Conservation (phyloP, 768 basidiomycete genomes). For the Rhizopogon vulgaris region DNA sequence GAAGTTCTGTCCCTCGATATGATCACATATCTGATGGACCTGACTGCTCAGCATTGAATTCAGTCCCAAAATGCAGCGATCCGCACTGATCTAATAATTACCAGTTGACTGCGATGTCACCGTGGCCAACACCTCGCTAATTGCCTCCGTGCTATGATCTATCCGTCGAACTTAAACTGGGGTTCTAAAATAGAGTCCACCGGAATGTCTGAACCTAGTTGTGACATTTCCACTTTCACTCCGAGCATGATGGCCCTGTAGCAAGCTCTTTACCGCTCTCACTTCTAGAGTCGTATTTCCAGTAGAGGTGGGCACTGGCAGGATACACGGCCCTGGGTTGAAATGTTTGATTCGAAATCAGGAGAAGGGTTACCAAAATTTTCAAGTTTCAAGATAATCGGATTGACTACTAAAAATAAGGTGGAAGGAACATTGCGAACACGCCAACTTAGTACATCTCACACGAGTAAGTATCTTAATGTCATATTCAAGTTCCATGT, state of each 20-base stretch:
- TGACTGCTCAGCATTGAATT: neutral
- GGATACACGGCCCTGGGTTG: no score
- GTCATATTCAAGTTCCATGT: neutral
- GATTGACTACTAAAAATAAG: no score
- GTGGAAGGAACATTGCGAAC: no score
- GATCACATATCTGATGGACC: neutral
- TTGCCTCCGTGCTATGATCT: neutral
- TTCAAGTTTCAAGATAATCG: no score
- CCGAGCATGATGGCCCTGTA: neutral
- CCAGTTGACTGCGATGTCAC: neutral
- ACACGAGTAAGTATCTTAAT: neutral
- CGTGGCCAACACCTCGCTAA: neutral
- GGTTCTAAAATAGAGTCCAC: neutral
- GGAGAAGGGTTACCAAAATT: no score
- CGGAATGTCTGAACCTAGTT: neutral
- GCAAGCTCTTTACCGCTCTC: neutral
- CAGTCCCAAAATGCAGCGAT: neutral
- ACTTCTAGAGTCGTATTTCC: neutral
- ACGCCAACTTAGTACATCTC: neutral
- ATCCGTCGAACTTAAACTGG: neutral
- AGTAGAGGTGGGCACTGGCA: no score
- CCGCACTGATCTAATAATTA: neutral
- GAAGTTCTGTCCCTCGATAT: neutral
- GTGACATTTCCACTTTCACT: neutral
- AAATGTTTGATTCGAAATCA: no score